phyloP scores from a whole-genome alignment of 2,329 filamentous ascomycete species.

The Penicillium italicum region DNA sequence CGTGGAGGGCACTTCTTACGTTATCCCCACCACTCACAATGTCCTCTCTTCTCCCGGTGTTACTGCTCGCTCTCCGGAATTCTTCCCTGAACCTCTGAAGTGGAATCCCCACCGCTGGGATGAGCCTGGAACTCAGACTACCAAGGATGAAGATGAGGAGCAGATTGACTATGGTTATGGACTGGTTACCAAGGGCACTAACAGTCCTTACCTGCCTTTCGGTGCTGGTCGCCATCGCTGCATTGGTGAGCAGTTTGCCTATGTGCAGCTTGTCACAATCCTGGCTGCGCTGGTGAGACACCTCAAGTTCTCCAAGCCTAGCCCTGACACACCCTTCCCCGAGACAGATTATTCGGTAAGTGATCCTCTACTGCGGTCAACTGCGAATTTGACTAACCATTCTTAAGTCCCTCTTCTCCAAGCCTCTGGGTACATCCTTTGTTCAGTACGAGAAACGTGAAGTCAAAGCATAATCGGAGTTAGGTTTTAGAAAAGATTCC shows the following conservation, averaged over 20 bases:
- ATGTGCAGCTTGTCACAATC: slow-evolving; percentile 85
- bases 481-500: background rate
- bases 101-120: slow-evolving; percentile 96
- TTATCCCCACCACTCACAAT: slow-evolving; percentile 74
- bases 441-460: slow-evolving; percentile 66
- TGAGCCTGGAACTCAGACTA: slow-evolving; percentile 47
- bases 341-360: slow-evolving; percentile 56
- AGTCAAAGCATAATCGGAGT: slow-evolving; percentile 26
- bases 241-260: slow-evolving; percentile 96
- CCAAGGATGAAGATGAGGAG: slow-evolving; percentile 57
- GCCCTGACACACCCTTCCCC: slow-evolving; percentile 28
- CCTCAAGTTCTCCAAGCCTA: slow-evolving; percentile 70
- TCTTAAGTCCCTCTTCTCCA: slow-evolving; percentile 61
- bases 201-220: slow-evolving; percentile 88
- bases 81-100: slow-evolving; percentile 75
- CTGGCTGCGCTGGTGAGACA: slow-evolving; percentile 69
- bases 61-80: slow-evolving; percentile 64
- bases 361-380: background rate
- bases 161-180: slow-evolving; percentile 94
- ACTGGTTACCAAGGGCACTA: slow-evolving; percentile 83
- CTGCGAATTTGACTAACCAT: slow-evolving; percentile 9
- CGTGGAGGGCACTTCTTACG: slow-evolving; percentile 75
- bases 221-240: slow-evolving; percentile 89
- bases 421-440: slow-evolving; percentile 66
- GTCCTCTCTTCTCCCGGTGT: slow-evolving; percentile 84